A percentile compares a stretch with the other conserved stretches of the same genome.
phyloP scores from a whole-genome alignment of 2,329 filamentous ascomycete genomes.

The Beauveria brongniartii region DNA sequence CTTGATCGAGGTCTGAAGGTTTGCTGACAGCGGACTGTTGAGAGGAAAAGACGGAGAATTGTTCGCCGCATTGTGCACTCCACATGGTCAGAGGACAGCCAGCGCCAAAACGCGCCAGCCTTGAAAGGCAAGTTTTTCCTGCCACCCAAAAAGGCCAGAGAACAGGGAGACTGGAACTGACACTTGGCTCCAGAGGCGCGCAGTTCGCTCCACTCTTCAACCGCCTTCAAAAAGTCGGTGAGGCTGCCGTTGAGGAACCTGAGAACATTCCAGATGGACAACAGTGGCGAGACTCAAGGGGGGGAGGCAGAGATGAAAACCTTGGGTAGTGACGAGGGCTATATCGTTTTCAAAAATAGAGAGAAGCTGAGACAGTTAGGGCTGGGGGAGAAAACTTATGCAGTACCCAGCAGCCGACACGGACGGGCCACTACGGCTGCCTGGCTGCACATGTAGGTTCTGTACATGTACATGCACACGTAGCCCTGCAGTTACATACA shows the following conservation, averaged over 20 bases:
- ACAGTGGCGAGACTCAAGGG: not conserved
- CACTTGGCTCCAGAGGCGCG: conserved; percentile 2
- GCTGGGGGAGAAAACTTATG: conserved; percentile 2
- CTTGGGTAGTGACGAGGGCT: not conserved
- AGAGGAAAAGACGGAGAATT: not conserved
- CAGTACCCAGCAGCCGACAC: not conserved
- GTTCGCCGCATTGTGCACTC: not conserved
- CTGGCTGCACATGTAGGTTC: not conserved
- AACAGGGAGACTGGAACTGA: not conserved
- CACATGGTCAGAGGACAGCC: not conserved
- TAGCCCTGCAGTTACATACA: conserved; percentile 5
- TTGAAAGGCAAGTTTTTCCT: not conserved
- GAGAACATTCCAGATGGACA: conserved; percentile 7
- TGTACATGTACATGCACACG: conserved; percentile 1
- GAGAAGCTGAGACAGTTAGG: conserved; percentile 7
- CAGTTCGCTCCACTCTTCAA: conserved; percentile 18
- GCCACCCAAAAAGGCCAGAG: too few relatives aligned
- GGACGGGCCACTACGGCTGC: not conserved
- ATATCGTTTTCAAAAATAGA: not conserved
- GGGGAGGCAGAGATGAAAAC: not conserved
- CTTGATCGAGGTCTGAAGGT: not conserved
- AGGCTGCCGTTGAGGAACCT: conserved; percentile 12
- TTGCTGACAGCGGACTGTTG: not conserved
- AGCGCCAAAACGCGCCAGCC: conserved; percentile 1
- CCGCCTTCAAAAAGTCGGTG: conserved; percentile 24